phyloP scores from a whole-genome alignment of 352 stramenopile genomes.

The Phytophthora quininea region DNA sequence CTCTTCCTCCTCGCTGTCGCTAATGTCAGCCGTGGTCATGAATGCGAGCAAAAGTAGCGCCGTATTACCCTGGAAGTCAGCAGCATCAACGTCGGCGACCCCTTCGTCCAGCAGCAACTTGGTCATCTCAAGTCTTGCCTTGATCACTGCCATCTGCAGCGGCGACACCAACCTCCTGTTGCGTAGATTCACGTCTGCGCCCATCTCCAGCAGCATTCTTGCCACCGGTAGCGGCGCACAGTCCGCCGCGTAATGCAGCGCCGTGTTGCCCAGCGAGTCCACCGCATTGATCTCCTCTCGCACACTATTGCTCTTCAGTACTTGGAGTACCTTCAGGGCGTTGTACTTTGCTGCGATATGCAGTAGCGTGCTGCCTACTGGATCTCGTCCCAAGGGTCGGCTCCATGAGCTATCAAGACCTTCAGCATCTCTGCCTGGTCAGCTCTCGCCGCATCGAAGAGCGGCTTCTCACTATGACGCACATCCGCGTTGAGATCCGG shows the following conservation, averaged over 20 bases:
- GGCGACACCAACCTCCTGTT: conserved; percentile 23
- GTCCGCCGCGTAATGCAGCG: conserved; percentile 42
- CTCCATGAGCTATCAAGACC: conserved; percentile 34
- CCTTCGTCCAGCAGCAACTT: conserved; percentile 35
- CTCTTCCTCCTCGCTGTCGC: conserved; percentile 27
- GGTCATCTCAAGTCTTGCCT: conserved; percentile 26
- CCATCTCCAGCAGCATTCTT: conserved; percentile 19
- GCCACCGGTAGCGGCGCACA: conserved; percentile 19
- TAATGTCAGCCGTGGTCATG: conserved; percentile 30
- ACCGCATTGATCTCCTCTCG: conserved; percentile 29
- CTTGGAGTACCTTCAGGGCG: conserved; percentile 14
- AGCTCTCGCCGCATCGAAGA: conserved; percentile 34
- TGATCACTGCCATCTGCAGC: conserved; percentile 37
- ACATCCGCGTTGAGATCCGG: conserved; percentile 37
- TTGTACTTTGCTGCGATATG: conserved; percentile 45
- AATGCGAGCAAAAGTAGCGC: conserved; percentile 28
- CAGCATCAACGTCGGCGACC: conserved; percentile 28
- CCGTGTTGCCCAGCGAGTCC: conserved; percentile 38
- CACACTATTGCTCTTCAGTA: conserved; percentile 23
- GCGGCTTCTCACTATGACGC: conserved; percentile 35
- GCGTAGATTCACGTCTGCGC: conserved; percentile 30
- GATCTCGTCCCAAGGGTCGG: conserved; percentile 21
- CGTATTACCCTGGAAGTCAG: conserved; percentile 37
- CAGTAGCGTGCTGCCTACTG: conserved; percentile 35
- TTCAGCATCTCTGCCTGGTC: conserved; percentile 31